Evolutionary conservation across 163 green algal genomes (phyloP), one percentile per base, ranked within the genome.

Genomic region (Volvox carteri): DNA sequence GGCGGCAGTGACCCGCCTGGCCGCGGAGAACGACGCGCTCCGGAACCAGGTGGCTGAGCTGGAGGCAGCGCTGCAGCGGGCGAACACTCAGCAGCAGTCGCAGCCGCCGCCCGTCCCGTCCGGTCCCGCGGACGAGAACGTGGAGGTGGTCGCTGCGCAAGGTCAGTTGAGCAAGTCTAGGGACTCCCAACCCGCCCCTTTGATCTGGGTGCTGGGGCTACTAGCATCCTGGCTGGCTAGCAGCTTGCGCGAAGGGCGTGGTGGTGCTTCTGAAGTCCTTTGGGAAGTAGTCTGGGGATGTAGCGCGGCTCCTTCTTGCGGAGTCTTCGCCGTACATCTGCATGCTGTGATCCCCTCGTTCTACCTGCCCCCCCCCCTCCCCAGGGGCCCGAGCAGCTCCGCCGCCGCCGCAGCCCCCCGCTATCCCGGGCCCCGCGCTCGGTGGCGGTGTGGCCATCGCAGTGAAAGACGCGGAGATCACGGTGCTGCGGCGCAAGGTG

Each of bases 381-480:
- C 62, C 62, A 73, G 62, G 62, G 62, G 62, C 21, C 25, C 16
- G 23, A 73, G 62, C 62, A 28, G 60, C 60, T 37, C 60, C 60
- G 23, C 18, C 23, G n/a, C 4, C 60, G 60, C 25, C 30, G 92
- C 86, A 9, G 94, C 92, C 73, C 54, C 19, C 25, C 54, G 54
- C 54, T 23, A 65, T 65, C 8, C 54, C 54, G 25, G 5, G 5
- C 54, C 80, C 85, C 8, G 85, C 58, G 44, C 42, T 65, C 67
- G 86, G 79, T 28, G 44, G 21, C 23, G 56, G 85, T 18, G 85
- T 90, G 85, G 56, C 54, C 25, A 94, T 96, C 91, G 89, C 91
- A 1, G 93, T 93, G 0, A 86, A 79, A 67, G 89, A 92, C 90
- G 94, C 77, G 18, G 87, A 91, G 79, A 74, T 88, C 23, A 76